Evolutionary conservation across 2,329 filamentous ascomycete species (phyloP), one percentile per base, ranked within the genome.

Genomic region (Coniochaeta pulveracea): DNA sequence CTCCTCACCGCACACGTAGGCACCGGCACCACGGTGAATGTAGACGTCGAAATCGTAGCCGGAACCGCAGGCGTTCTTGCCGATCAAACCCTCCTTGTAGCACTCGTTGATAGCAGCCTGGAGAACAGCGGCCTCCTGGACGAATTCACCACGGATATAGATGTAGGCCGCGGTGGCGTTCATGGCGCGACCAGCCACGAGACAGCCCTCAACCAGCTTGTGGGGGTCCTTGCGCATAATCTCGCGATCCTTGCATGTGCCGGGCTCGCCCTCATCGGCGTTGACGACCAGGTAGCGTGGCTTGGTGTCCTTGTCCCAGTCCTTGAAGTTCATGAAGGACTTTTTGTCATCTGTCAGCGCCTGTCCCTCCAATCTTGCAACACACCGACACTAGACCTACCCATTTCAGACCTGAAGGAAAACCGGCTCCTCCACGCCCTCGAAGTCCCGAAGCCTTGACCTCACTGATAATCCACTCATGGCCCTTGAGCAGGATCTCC

Each of bases 301-400:
- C 64, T 93, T 93, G 49, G 62, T 81, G 58, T 96, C 91, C 66
- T 98, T 93, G 52, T 98, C 89, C 91, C 91, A 98, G 51, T 86
- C 91, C 65, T 95, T 95, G 71, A 89, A 88, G 72, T 98, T 98
- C 91, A 98, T 98, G 63, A 98, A 98, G 32, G 88, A 95, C 86
- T 93, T 52, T 26, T 26, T 7, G 26, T 10, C 8, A 19, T 19
- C 4, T 5, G 22, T 34, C 22, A 34, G 31, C 22, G 34, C 27
- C 33, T 28, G 34, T 35, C 26, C n/a, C 22, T 22, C 29, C 6
- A 10, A 29, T 29, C 26, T 5, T 6, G 14, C 16, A 17, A 26
- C 29, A 28, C 32, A 33, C 34, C 24, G 27, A 31, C 34, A 19
- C 29, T 33, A 32, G 33, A 33, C 77, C 48, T 76, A 93, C 86